Evolutionary conservation across 805 yeast species (phyloP).

Genomic region (Cyberlindnera galapagoensis): DNA sequence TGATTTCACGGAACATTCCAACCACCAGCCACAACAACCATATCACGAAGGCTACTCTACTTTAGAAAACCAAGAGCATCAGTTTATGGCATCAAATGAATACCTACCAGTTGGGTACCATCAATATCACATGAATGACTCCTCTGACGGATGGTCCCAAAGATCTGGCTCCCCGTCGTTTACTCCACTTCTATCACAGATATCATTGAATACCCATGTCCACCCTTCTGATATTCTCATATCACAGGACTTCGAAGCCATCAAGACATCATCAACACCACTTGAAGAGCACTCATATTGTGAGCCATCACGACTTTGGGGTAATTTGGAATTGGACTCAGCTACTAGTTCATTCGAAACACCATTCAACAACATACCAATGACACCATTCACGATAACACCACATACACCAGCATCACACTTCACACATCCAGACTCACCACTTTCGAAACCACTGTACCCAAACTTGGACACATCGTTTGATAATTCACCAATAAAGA

Average conservation of each 20-base stretch:
- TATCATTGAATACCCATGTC: not conserved
- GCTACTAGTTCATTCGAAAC: not conserved
- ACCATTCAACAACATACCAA: not conserved
- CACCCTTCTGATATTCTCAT: conserved; percentile 1
- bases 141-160: no score
- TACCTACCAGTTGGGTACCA: no score
- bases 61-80: no score
- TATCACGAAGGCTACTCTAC: not conserved
- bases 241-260: not conserved
- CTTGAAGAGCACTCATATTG: conserved; percentile 1
- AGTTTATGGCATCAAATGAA: no score
- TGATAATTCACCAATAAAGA: not conserved
- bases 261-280: conserved; percentile 3
- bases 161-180: no score
- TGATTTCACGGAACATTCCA: no score
- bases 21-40: not conserved
- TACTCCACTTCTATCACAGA: no score
- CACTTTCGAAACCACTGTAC: not conserved
- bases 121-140: no score
- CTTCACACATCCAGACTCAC: not conserved
- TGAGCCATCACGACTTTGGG: not conserved
- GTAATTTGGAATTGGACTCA: not conserved
- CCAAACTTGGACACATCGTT: conserved; percentile 1
- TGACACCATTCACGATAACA: not conserved
- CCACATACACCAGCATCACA: no score